Evolutionary conservation across 2,329 filamentous ascomycete genomes (phyloP), one percentile per base, ranked within the genome.

Genomic region (Trichoderma sp.): DNA sequence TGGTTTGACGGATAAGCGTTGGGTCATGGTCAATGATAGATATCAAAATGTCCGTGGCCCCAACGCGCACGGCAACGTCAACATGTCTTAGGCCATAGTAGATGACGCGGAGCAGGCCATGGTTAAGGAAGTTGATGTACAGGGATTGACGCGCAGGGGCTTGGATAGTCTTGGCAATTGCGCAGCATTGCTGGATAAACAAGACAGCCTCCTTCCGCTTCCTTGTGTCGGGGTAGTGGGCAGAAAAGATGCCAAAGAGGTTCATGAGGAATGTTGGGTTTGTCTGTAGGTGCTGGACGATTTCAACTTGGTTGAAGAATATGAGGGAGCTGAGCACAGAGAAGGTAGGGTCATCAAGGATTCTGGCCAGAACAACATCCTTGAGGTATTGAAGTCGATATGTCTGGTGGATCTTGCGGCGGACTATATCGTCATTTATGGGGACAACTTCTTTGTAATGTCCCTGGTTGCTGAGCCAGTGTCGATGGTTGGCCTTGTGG

Each of bases 291-390:
- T 98, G 93, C 78, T 95, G 93, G 64, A 99, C 92, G 79, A 99
- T 98, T 79, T 98, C 96, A 77, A 98, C 95, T 83, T 99, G 96
- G 83, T 98, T 96, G 86, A 97, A 99, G 84, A 98, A 99, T 76
- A 99, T 99, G 76, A 98, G 88, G 65, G 94, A 97, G 83, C 98
- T 99, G 75, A 99, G 90, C 30, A 98, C 95, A 28, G 94, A 97
- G 81, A 98, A 99, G 24, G 96, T 99, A 64, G 95, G 95, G 80
- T 99, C 96, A 82, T 99, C 96, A 73, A 99, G 87, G 74, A 99
- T 98, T 74, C 96, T 90, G 34, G 96, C 96, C 57, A 99, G 88
- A 1, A 98, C 95, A n/a, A 99, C 96, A 78, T 99, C 96, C 81
- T 98, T 99, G 70, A 99, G 87, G 80, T 99, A 99, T 79, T 97